Percentiles rank a stretch among this genome's conserved stretches.
Evolutionary conservation across 768 basidiomycete genomes (phyloP).

Genomic region (Suillus plorans): DNA sequence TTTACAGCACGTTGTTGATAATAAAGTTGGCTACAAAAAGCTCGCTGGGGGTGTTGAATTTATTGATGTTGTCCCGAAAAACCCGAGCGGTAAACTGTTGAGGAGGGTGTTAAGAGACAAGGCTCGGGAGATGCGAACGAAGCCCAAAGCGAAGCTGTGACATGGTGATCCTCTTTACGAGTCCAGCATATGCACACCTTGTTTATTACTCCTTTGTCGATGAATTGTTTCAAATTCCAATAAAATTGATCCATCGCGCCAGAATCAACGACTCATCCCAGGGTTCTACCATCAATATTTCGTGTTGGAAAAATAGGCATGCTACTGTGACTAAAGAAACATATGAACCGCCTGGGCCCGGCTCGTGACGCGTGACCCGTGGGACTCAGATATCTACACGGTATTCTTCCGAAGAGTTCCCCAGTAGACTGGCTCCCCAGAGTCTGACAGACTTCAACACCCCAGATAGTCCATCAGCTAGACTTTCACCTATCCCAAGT

Average conservation of each 20-base stretch:
- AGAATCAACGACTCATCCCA: not conserved
- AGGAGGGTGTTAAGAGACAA: slow-evolving; percentile 53
- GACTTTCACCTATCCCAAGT: not conserved
- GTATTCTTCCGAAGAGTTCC: too few species aligned
- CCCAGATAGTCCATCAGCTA: not conserved
- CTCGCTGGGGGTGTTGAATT: slow-evolving; percentile 63
- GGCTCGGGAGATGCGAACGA: slow-evolving; percentile 33
- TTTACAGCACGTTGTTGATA: slow-evolving; percentile 53
- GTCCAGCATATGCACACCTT: not conserved
- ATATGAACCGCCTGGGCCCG: too few species aligned
- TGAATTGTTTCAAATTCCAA: not conserved
- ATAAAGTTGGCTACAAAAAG: slow-evolving; percentile 60
- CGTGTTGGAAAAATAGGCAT: not conserved
- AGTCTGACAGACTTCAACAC: not conserved
- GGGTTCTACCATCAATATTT: not conserved
- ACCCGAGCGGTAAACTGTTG: slow-evolving; percentile 69
- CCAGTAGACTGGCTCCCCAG: too few species aligned
- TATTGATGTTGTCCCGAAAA: slow-evolving; percentile 63
- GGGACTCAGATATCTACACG: too few species aligned
- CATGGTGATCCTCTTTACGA: not conserved
- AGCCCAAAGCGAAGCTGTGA: slow-evolving; percentile 29
- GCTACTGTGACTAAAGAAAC: too few species aligned
- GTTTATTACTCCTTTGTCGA: not conserved
- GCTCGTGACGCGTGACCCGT: too few species aligned
- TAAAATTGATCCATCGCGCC: not conserved